Evolutionary conservation across 2,329 filamentous ascomycete genomes (phyloP).

Genomic region (Paracamarosporium sp.): DNA sequence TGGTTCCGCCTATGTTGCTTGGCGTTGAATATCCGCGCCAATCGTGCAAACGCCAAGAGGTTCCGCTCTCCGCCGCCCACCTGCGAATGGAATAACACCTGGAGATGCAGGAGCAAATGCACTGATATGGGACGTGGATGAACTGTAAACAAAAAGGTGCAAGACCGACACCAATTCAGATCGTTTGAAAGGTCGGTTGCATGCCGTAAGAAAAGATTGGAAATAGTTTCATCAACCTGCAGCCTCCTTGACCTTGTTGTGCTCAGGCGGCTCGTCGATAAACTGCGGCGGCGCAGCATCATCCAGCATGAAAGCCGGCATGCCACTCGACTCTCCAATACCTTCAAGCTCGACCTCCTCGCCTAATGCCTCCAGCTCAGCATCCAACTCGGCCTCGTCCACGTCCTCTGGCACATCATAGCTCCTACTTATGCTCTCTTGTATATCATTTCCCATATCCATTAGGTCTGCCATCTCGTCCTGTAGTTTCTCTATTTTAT

Average conservation of each 20-base stretch:
- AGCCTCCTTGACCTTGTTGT: conserved; percentile 80
- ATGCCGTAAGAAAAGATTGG: not conserved
- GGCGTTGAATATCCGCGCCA: not conserved
- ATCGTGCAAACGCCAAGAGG: not conserved
- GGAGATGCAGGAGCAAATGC: not conserved
- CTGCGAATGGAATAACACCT: not conserved
- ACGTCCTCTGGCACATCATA: conserved; percentile 98
- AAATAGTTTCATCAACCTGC: conserved; percentile 54
- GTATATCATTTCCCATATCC: conserved; percentile 97
- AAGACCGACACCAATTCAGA: not conserved
- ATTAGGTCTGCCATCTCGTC: conserved; percentile 99
- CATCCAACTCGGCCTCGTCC: conserved; percentile 94
- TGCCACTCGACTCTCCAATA: conserved; percentile 63
- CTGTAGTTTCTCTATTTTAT: conserved; percentile 96
- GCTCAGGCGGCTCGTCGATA: conserved; percentile 85
- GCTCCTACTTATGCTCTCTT: conserved; percentile 87
- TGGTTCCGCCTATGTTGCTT: not conserved
- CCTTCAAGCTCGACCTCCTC: conserved; percentile 91
- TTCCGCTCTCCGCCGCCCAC: not conserved
- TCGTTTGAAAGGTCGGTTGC: not conserved
- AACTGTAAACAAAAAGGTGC: not conserved
- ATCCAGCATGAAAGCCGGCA: conserved; percentile 89
- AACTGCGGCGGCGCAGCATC: conserved; percentile 84
- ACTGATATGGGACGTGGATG: not conserved
- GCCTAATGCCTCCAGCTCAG: conserved; percentile 91